Conservation (phyloP, 306 rosid species). For the Parietaria judaica region DNA sequence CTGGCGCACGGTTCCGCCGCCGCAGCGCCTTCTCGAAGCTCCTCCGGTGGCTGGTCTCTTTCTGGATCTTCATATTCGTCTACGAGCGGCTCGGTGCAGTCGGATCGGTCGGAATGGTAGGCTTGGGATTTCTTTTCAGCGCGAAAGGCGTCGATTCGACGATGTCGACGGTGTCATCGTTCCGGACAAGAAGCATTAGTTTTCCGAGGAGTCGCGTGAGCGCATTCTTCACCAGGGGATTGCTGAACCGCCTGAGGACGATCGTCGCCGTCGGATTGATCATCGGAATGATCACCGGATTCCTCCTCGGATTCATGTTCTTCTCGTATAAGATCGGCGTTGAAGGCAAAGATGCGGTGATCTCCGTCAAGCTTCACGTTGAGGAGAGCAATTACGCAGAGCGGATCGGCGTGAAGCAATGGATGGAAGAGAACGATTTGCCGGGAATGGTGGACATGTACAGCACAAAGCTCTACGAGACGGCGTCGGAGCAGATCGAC, state of each 20-base stretch:
- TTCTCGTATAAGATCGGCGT: slow-evolving; percentile 90
- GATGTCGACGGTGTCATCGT: slow-evolving; percentile 62
- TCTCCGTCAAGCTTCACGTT: slow-evolving; percentile 66
- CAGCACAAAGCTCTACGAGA: slow-evolving; percentile 61
- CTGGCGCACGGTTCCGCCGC: slow-evolving; percentile 11
- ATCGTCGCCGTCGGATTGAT: slow-evolving; percentile 76
- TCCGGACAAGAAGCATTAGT: slow-evolving; percentile 46
- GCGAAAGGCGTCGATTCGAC: slow-evolving; percentile 62
- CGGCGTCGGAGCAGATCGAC: slow-evolving; percentile 77
- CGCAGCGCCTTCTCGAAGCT: slow-evolving; percentile 61
- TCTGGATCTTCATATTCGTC: slow-evolving; percentile 58
- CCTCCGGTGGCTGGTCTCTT: slow-evolving; percentile 67
- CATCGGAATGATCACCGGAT: slow-evolving; percentile 71
- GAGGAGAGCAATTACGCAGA: slow-evolving; percentile 82
- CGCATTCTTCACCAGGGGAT: slow-evolving; percentile 58
- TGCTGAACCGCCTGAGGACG: slow-evolving; percentile 57
- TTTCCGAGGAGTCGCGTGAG: slow-evolving; percentile 57
- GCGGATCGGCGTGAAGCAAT: slow-evolving; percentile 66
- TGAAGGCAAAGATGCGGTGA: slow-evolving; percentile 90
- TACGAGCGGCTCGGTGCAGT: slow-evolving; percentile 64
- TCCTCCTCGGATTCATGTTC: slow-evolving; percentile 54
- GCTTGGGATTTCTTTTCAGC: slow-evolving; percentile 57
- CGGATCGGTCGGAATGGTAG: slow-evolving; percentile 51
- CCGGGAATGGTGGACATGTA: slow-evolving; percentile 79
- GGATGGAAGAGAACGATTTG: slow-evolving; percentile 97